A percentile compares a stretch with the other conserved stretches of the same genome.
These are phyloP conservation scores for Linnemannia schmuckeri DNA, from an alignment of 192 early-diverging fungal species.

Conservation along the genomic window DNA sequence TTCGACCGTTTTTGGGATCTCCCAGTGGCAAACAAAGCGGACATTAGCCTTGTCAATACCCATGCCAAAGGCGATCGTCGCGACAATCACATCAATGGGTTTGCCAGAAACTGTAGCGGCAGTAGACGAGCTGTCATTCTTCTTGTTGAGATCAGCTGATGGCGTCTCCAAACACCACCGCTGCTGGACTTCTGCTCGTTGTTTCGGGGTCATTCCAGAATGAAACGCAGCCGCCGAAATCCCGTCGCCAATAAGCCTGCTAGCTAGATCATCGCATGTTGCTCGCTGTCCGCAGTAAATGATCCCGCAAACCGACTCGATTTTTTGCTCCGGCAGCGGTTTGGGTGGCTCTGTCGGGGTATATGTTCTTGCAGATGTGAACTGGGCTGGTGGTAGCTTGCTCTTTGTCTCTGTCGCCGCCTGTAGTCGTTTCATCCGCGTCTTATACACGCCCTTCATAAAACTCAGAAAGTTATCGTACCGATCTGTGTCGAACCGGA, in stretches of 20 bases:
- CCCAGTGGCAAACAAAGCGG: constrained; percentile 80
- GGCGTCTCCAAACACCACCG: constrained; percentile 26
- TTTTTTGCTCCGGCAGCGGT: neutral
- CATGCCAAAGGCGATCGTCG: constrained; percentile 85
- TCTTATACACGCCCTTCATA: constrained; percentile 25
- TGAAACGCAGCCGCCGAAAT: constrained; percentile 49
- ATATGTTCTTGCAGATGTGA: neutral
- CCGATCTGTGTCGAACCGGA: constrained; percentile 30
- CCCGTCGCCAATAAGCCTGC: constrained; percentile 23
- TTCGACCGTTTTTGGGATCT: constrained; percentile 80
- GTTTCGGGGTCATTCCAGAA: constrained; percentile 53
- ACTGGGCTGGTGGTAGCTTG: neutral
- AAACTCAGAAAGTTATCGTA: constrained; percentile 43
- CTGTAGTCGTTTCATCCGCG: constrained; percentile 21
- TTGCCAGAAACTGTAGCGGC: neutral
- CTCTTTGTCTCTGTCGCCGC: neutral
- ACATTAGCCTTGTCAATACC: constrained; percentile 81
- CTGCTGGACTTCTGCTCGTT: constrained; percentile 30
- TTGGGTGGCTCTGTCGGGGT: neutral
- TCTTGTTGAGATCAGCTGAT: neutral
- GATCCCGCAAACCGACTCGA: constrained; percentile 34
- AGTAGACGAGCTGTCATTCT: neutral
- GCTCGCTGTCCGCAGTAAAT: constrained; percentile 49
- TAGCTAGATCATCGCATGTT: constrained; percentile 40
- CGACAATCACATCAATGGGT: constrained; percentile 75